phyloP scores from a whole-genome alignment of 2,329 filamentous ascomycete genomes.

The Aspergillus sp. region DNA sequence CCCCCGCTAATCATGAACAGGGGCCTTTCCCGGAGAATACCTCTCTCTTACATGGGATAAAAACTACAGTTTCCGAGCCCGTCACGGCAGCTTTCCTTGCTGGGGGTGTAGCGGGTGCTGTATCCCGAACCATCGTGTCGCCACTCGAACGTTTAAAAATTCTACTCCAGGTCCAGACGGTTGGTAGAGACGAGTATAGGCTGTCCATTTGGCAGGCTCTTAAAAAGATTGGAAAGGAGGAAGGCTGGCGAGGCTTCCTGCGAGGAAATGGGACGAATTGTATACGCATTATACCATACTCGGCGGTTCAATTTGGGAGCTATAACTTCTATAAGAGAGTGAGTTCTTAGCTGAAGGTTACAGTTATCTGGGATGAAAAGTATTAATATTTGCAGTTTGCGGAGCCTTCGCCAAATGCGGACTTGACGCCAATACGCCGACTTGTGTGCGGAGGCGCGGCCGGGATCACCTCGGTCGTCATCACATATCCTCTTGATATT shows the following conservation, averaged over 20 bases:
- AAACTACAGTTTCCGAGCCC: slow-evolving; percentile 68
- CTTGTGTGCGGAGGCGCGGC: slow-evolving; percentile 88
- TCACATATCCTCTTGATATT: slow-evolving; percentile 96
- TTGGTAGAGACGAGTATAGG: slow-evolving; percentile 87
- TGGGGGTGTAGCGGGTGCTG: slow-evolving; percentile 89
- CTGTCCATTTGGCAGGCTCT: slow-evolving; percentile 86
- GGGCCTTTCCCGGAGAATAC: slow-evolving; percentile 16
- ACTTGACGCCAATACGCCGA: slow-evolving; percentile 71
- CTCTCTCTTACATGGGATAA: slow-evolving; percentile 26
- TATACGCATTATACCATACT: slow-evolving; percentile 96
- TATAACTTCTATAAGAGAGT: slow-evolving; percentile 97
- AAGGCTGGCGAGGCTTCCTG: slow-evolving; percentile 97
- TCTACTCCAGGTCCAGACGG: slow-evolving; percentile 93
- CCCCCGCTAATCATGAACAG: slow-evolving; percentile 15
- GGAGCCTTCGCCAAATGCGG: slow-evolving; percentile 70
- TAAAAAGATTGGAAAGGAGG: slow-evolving; percentile 93
- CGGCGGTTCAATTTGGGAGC: slow-evolving; percentile 95
- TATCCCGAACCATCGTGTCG: slow-evolving; percentile 96
- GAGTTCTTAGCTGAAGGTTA: slow-evolving; percentile 37
- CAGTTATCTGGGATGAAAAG: background rate
- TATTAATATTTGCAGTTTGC: slow-evolving; percentile 59
- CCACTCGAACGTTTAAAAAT: slow-evolving; percentile 96
- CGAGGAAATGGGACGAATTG: slow-evolving; percentile 97
- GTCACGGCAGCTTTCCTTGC: slow-evolving; percentile 90
- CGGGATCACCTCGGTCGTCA: slow-evolving; percentile 91